Evolutionary conservation across 1,284 basidiomycete species (phyloP).

Genomic region (Flammula alnicola): DNA sequence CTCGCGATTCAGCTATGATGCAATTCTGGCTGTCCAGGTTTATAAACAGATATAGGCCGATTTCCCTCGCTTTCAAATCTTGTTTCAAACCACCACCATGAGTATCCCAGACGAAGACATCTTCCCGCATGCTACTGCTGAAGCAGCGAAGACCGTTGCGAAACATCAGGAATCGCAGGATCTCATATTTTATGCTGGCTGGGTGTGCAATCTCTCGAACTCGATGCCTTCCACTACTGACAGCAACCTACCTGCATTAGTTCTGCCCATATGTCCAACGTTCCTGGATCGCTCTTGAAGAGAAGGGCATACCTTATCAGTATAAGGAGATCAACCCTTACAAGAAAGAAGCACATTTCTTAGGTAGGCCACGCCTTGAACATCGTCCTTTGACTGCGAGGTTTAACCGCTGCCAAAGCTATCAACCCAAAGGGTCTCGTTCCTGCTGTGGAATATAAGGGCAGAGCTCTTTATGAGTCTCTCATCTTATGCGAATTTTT

Average conservation of each 20-base stretch:
- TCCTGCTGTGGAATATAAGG: constrained; percentile 61
- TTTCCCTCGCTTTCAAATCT: neutral
- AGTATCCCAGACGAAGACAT: constrained; percentile 51
- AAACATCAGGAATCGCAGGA: constrained; percentile 55
- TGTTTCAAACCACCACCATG: constrained; percentile 33
- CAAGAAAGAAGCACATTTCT: constrained; percentile 67
- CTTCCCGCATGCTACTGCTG: constrained; percentile 61
- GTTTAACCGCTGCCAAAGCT: constrained; percentile 33
- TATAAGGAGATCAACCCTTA: constrained; percentile 74
- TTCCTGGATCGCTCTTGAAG: constrained; percentile 73
- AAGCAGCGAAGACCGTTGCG: constrained; percentile 55
- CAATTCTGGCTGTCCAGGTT: constrained; percentile 1
- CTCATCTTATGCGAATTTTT: constrained; percentile 64
- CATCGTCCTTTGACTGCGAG: neutral
- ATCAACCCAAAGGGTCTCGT: constrained; percentile 75
- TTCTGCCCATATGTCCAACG: constrained; percentile 75
- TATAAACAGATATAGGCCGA: constrained; percentile 2
- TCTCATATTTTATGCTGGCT: constrained; percentile 64
- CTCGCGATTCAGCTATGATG: constrained; percentile 7
- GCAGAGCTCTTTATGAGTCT: constrained; percentile 63
- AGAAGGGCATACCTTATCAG: constrained; percentile 65
- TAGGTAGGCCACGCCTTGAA: constrained; percentile 44
- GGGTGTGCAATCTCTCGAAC: constrained; percentile 53
- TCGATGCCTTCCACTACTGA: too few species aligned
- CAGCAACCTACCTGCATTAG: too few species aligned